Percentiles rank a stretch among this genome's conserved stretches.
phyloP scores from a whole-genome alignment of 352 stramenopile genomes.

The Pythium folliculosum region DNA sequence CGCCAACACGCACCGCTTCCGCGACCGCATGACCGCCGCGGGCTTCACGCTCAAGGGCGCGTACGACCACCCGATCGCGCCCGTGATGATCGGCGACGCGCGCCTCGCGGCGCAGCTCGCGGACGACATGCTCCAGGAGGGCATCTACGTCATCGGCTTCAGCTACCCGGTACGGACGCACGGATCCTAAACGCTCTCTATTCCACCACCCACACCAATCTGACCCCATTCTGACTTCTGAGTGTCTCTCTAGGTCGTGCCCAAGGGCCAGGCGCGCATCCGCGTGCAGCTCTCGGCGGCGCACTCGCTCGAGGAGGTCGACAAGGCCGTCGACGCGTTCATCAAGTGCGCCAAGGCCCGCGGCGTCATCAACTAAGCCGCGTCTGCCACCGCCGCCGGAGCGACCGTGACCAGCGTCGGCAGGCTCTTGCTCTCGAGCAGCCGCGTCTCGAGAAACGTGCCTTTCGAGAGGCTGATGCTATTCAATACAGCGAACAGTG shows the following conservation, averaged over 20 bases:
- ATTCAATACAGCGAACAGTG: not conserved
- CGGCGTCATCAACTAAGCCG: slow-evolving; percentile 52
- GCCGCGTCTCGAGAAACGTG: slow-evolving; percentile 40
- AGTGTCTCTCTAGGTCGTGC: slow-evolving; percentile 68
- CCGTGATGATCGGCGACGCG: slow-evolving; percentile 92
- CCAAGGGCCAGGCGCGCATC: slow-evolving; percentile 91
- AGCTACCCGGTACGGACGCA: slow-evolving; percentile 83
- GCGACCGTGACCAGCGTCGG: slow-evolving; percentile 58
- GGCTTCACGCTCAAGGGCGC: slow-evolving; percentile 91
- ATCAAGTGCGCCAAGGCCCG: slow-evolving; percentile 88
- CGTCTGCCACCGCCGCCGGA: not conserved
- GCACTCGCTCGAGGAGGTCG: slow-evolving; percentile 91
- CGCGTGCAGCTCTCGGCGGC: slow-evolving; percentile 91
- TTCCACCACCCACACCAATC: not conserved
- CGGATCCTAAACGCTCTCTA: not conserved
- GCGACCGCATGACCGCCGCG: slow-evolving; percentile 87
- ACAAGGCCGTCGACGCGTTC: slow-evolving; percentile 92
- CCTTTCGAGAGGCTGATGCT: slow-evolving; percentile 54
- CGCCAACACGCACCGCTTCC: slow-evolving; percentile 91
- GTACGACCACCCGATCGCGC: slow-evolving; percentile 88
- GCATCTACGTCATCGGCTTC: slow-evolving; percentile 95
- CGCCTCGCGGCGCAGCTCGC: slow-evolving; percentile 87
- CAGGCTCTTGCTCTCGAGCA: slow-evolving; percentile 54
- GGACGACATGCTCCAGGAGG: slow-evolving; percentile 91
- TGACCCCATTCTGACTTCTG: not conserved